These are phyloP conservation scores for Fusarium subtropicale DNA, from an alignment of 2,329 filamentous ascomycete species.

Conservation along the genomic window DNA sequence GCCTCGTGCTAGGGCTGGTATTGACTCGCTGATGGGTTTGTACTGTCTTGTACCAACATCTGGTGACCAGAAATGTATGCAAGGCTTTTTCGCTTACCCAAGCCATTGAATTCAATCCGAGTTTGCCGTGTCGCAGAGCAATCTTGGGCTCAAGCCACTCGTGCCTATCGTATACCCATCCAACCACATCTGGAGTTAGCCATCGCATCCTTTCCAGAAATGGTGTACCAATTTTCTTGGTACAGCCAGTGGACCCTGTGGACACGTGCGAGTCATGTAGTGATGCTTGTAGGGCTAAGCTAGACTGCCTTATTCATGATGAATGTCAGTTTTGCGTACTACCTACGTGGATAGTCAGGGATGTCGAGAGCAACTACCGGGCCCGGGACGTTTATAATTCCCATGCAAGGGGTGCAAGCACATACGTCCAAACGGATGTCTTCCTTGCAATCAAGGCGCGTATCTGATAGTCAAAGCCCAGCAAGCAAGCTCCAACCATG, in stretches of 20 bases:
- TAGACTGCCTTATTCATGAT: not conserved
- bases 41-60: not conserved
- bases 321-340: not conserved
- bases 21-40: not conserved
- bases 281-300: constrained; percentile 1
- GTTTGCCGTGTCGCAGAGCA: not conserved
- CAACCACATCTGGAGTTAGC: not conserved
- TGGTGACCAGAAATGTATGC: not conserved
- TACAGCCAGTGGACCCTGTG: not conserved
- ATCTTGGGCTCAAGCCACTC: not conserved
- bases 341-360: not conserved
- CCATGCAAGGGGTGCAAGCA: not conserved
- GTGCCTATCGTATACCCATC: not conserved
- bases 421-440: not conserved
- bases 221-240: constrained; percentile 1
- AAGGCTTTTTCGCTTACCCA: not conserved
- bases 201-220: not conserved
- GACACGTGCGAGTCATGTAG: constrained; percentile 1
- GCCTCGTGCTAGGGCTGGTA: not conserved
- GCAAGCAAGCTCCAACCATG: not conserved
- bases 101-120: not conserved
- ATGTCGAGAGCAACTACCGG: not conserved
- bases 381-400: not conserved
- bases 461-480: not conserved
- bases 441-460: not conserved